Conservation (phyloP, 2,329 filamentous ascomycete species). For the Ustilaginoidea virens region DNA sequence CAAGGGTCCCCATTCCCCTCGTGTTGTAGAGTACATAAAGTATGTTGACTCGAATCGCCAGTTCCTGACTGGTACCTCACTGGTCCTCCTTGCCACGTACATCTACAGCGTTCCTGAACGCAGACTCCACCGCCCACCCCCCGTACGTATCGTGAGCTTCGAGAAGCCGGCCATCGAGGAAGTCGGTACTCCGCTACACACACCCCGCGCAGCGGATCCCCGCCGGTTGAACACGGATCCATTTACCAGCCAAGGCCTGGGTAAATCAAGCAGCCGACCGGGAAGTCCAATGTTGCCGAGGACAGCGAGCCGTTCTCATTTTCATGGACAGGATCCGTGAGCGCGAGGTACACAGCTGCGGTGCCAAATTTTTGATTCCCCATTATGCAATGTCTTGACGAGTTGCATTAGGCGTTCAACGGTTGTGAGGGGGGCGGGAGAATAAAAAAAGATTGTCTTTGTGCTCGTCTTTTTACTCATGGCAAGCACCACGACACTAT, state of each 20-base stretch:
- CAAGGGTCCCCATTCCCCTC: too few species aligned
- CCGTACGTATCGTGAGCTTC: conserved; percentile 55
- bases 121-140: conserved; percentile 38
- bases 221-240: conserved; percentile 23
- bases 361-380: too few species aligned
- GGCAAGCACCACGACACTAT: too few species aligned
- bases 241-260: conserved; percentile 23
- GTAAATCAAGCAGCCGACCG: conserved; percentile 30
- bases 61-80: conserved; percentile 67
- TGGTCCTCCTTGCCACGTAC: conserved; percentile 73
- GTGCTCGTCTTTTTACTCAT: too few species aligned
- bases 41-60: conserved; percentile 19
- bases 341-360: too few species aligned
- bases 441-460: too few species aligned
- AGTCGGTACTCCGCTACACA: conserved; percentile 20
- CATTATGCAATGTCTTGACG: too few species aligned
- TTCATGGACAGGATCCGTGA: conserved; percentile 2
- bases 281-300: conserved; percentile 27
- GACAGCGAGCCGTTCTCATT: conserved; percentile 18
- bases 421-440: too few species aligned
- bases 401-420: too few species aligned
- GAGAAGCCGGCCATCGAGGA: conserved; percentile 56
- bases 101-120: conserved; percentile 61
- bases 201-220: conserved; percentile 16
- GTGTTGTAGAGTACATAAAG: neutral